phyloP scores from a whole-genome alignment of 2,329 filamentous ascomycete species.

The Madurella mycetomatis region DNA sequence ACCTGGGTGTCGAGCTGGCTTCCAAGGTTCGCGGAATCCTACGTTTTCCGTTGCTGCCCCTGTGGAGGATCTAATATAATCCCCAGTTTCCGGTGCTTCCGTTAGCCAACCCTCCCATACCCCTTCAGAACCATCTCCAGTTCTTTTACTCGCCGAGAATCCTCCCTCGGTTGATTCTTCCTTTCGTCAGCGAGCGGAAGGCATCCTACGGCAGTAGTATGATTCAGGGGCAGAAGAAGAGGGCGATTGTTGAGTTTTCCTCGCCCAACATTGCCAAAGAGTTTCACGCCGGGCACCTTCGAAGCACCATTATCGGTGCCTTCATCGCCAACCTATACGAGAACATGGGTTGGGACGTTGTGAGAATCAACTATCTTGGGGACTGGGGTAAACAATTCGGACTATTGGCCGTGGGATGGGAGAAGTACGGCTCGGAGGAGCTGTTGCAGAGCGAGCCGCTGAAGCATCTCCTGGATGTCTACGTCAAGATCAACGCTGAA shows the following conservation, averaged over 20 bases:
- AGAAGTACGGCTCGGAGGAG: constrained; percentile 63
- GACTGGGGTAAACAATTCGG: constrained; percentile 74
- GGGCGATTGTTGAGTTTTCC: constrained; percentile 66
- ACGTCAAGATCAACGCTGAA: constrained; percentile 62
- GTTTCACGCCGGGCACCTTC: constrained; percentile 69
- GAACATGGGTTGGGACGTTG: constrained; percentile 64
- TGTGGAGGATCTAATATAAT: too few relatives aligned
- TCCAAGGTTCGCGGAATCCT: too few relatives aligned
- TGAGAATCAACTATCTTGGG: constrained; percentile 70
- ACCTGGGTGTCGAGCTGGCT: too few relatives aligned
- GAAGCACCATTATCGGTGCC: constrained; percentile 72
- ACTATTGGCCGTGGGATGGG: constrained; percentile 64
- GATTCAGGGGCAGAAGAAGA: constrained; percentile 28
- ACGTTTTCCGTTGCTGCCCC: too few relatives aligned
- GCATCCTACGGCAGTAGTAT: too few relatives aligned
- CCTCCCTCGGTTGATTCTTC: too few relatives aligned
- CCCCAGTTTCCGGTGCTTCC: too few relatives aligned
- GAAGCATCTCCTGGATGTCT: constrained; percentile 68
- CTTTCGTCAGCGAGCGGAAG: too few relatives aligned
- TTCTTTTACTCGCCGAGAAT: too few relatives aligned
- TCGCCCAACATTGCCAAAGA: constrained; percentile 75
- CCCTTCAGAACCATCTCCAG: too few relatives aligned
- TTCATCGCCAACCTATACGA: constrained; percentile 68
- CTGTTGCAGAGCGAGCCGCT: constrained; percentile 62
- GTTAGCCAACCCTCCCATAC: too few relatives aligned